Conservation (phyloP, 2,329 filamentous ascomycete species). For the Orbilia brochopaga region DNA sequence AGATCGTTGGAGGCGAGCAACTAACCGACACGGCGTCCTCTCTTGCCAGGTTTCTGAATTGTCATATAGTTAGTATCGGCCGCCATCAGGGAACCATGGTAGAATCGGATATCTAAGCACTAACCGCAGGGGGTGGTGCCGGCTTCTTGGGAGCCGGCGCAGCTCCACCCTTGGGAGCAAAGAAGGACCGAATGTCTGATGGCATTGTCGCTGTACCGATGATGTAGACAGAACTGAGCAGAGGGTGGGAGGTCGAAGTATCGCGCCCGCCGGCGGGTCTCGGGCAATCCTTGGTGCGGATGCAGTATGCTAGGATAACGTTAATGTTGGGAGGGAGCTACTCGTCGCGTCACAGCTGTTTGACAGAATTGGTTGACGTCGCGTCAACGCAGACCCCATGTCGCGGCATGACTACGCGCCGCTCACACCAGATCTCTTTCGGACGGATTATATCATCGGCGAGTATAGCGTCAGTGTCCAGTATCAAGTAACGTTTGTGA, state of each 20-base stretch:
- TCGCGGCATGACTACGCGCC: slow-evolving; percentile 4
- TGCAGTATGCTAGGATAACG: too few species aligned
- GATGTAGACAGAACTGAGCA: background rate
- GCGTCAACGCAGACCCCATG: slow-evolving; percentile 14
- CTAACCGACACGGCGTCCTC: slow-evolving; percentile 42
- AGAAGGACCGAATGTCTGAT: slow-evolving; percentile 86
- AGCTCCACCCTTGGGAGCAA: slow-evolving; percentile 73
- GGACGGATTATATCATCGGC: too few species aligned
- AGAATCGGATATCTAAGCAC: background rate
- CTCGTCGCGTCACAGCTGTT: slow-evolving; percentile 7
- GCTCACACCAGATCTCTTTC: too few species aligned
- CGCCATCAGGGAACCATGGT: background rate
- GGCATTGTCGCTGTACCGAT: slow-evolving; percentile 66
- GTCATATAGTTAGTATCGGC: slow-evolving; percentile 1
- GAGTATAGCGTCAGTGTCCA: too few species aligned
- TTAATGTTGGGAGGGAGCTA: too few species aligned
- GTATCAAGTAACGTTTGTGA: too few species aligned
- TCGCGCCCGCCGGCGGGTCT: too few species aligned
- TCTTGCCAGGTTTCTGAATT: slow-evolving; percentile 23
- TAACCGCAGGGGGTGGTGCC: slow-evolving; percentile 51
- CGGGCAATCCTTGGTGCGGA: too few species aligned
- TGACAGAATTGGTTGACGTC: slow-evolving; percentile 16
- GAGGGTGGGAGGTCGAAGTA: too few species aligned
- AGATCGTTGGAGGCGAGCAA: background rate
- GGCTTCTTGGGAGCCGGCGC: slow-evolving; percentile 36